Evolutionary conservation across 805 yeast genomes (phyloP), one percentile per base, ranked within the genome.

Genomic region (Teunomyces stri): DNA sequence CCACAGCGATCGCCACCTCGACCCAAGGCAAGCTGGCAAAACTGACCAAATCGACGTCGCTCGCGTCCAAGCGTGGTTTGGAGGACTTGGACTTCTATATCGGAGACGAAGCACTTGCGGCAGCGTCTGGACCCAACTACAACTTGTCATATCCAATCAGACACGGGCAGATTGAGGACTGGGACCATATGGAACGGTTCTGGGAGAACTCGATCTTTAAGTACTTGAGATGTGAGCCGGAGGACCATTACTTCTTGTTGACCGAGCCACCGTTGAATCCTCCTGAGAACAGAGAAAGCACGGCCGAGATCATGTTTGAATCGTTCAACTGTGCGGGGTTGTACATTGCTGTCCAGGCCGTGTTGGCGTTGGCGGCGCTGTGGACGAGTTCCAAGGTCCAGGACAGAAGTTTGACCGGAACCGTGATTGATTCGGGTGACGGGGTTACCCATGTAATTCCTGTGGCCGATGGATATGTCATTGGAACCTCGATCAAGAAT

Each of bases 141-240:
- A 85, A 91, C 25, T 74, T 94, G 49, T 81, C 83, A 53, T 94
- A 94, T 62, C 99, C 99, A 15, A 90, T 94, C 51, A 86, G 90
- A 68, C 99, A 94, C 64, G 99, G 99, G 21, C 99, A 94, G 74
- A 87, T 94, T 53, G 99, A 94, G 68, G 89, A 94, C 68, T 94
- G 99, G 99, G 99, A 94, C 72, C 97, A 94, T 64, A 94, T 94
- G 99, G 99, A 94, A 69, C 80, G 99, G 65, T 92, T 90, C 69
- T 94, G 99, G 99, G 98, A 94, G 64, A 87, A 88, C 61, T 89
- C 96, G 41, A 91, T 94, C 61, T 94, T 94, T 76, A 92, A 94
- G 72, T 94, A 94, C 66, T 79, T 94, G 58, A 83, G 97, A 67
- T 89, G 98, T 66, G 99, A 94, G 70, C 99, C 99, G 12, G 99